Conservation (phyloP, 768 basidiomycete species). For the Leccinum uliginosum region DNA sequence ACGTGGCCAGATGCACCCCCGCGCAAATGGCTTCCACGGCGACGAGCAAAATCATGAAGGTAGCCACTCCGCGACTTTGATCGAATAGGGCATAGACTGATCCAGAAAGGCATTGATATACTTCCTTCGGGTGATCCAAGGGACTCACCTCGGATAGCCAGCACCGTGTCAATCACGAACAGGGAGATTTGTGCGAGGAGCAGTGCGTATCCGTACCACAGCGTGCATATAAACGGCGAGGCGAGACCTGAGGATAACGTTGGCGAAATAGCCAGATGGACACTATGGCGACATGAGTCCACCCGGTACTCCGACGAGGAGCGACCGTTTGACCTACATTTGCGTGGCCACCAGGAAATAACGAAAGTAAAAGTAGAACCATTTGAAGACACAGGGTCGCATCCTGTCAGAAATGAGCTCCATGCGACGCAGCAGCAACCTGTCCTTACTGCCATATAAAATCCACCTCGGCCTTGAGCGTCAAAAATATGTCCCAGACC, state of each 20-base stretch:
- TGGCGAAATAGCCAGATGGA: conserved; percentile 3
- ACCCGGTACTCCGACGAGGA: background rate
- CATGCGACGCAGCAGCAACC: too few relatives aligned
- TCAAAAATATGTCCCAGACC: conserved; percentile 28
- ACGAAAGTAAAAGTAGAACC: conserved; percentile 18
- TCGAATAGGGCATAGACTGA: conserved; percentile 32
- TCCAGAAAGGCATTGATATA: background rate
- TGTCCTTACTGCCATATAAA: conserved; percentile 29
- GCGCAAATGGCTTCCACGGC: conserved; percentile 14
- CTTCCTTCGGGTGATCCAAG: background rate
- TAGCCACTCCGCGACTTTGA: conserved; percentile 27
- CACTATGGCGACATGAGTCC: conserved; percentile 1
- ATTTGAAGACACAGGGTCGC: conserved; percentile 8
- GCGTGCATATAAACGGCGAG: conserved; percentile 4
- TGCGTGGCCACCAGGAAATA: conserved; percentile 11
- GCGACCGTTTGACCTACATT: conserved; percentile 2
- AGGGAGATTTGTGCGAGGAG: conserved; percentile 6
- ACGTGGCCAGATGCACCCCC: conserved; percentile 12
- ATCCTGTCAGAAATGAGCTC: conserved; percentile 4
- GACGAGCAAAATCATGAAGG: conserved; percentile 11
- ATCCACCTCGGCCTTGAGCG: conserved; percentile 23
- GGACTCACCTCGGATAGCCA: conserved; percentile 24
- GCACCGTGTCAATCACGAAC: conserved; percentile 17
- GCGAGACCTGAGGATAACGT: conserved; percentile 6
- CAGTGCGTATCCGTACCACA: conserved; percentile 7